phyloP scores from a whole-genome alignment of 2,329 filamentous ascomycete species.

The Ceratocystis lukuohia region DNA sequence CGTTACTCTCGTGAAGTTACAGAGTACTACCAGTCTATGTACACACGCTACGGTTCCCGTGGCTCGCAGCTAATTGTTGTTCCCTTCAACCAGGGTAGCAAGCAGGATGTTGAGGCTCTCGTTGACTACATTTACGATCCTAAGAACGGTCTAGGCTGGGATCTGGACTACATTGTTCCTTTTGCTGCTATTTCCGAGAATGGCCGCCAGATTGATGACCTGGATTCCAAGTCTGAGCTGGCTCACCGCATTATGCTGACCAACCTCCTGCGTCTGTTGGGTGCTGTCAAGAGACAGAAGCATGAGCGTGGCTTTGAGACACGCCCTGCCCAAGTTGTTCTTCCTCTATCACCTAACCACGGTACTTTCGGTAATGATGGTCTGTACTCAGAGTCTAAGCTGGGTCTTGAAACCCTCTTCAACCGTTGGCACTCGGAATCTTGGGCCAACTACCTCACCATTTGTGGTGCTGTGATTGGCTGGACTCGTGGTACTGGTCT shows the following conservation, averaged over 20 bases:
- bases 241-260: conserved; percentile 99
- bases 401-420: conserved; percentile 92
- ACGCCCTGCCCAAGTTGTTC: conserved; percentile 86
- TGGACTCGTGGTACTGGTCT: conserved; percentile 98
- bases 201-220: conserved; percentile 88
- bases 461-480: conserved; percentile 95
- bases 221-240: conserved; percentile 95
- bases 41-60: conserved; percentile 80
- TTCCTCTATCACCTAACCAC: conserved; percentile 94
- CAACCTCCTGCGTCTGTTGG: conserved; percentile 83
- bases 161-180: conserved; percentile 88
- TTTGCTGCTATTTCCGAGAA: conserved; percentile 98
- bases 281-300: conserved; percentile 84
- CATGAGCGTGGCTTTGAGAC: conserved; percentile 79
- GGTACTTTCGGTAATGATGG: conserved; percentile 97
- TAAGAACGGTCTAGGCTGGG: conserved; percentile 96
- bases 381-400: conserved; percentile 95
- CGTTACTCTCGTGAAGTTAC: conserved; percentile 95
- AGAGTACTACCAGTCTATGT: conserved; percentile 99
- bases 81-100: conserved; percentile 97
- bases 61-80: conserved; percentile 96
- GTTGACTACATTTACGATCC: conserved; percentile 92
- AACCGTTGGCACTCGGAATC: conserved; percentile 96
- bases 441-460: conserved; percentile 95
- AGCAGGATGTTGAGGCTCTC: conserved; percentile 90